These are phyloP conservation scores for Pseudisothecium myosuroides DNA, from an alignment of 225 moss, liverwort and hornwort species.

Conservation along the genomic window DNA sequence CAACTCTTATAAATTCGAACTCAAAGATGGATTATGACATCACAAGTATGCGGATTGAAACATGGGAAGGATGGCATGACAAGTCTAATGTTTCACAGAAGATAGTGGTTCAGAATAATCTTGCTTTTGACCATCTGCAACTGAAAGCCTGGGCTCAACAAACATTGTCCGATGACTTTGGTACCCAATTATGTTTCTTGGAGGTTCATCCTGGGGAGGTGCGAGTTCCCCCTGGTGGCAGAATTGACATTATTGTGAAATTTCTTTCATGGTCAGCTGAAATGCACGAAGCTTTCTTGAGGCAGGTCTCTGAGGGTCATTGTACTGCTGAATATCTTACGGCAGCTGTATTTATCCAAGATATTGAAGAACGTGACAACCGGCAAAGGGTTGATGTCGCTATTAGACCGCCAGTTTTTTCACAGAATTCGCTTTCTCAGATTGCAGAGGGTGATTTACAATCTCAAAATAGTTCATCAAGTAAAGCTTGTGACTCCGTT, in stretches of 20 bases:
- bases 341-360: slow-evolving; percentile 42
- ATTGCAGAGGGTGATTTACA: neutral
- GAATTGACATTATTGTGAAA: slow-evolving; percentile 53
- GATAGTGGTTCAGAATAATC: slow-evolving; percentile 58
- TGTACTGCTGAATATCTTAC: slow-evolving; percentile 28
- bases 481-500: slow-evolving; percentile 5
- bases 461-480: neutral
- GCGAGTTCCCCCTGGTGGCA: slow-evolving; percentile 56
- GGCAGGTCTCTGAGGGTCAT: slow-evolving; percentile 22
- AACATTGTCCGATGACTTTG: slow-evolving; percentile 28
- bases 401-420: slow-evolving; percentile 32
- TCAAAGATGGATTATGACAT: slow-evolving; percentile 15
- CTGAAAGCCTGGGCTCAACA: slow-evolving; percentile 36
- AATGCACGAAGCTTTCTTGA: slow-evolving; percentile 28
- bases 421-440: slow-evolving; percentile 11
- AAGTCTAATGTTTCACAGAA: slow-evolving; percentile 41
- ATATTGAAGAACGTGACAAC: slow-evolving; percentile 49
- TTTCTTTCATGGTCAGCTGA: slow-evolving; percentile 60
- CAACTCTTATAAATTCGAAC: neutral
- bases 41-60: slow-evolving; percentile 18
- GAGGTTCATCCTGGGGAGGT: slow-evolving; percentile 54
- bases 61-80: slow-evolving; percentile 61
- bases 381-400: slow-evolving; percentile 50
- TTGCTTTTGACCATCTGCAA: slow-evolving; percentile 55
- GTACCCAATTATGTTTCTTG: slow-evolving; percentile 29